Evolutionary conservation across 345 rosid genomes (phyloP), one percentile per base, ranked within the genome.

Genomic region (Gossypium mustelinum): DNA sequence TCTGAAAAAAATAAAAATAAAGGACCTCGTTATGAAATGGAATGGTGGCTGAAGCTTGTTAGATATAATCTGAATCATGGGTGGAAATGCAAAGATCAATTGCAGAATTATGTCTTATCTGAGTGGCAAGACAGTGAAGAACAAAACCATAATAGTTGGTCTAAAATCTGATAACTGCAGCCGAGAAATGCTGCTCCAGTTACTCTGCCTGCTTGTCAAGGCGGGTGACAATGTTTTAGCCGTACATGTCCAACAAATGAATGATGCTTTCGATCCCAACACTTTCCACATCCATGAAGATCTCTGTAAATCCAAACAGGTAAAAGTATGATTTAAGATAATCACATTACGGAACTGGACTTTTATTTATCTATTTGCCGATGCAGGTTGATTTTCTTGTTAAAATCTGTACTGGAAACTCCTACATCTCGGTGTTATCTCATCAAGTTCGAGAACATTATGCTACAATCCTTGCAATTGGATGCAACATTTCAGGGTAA

Each of bases 261-360:
- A 74, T 47, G 85, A 75, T 74, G 25, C 22, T 75, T 76, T 85
- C 25, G 82, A 85, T 74, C 81, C 81, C 10, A 82, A 82, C 63
- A 78, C 79, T 55, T 85, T 82, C 55, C 79, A 81, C 63, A 78
- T 75, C 57, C 87, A 76, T 67, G 87, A 81, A 77, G 87, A 86
- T 78, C 72, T 79, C 50, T 79, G 84, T 78, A 72, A 72, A 75
- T 67, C 77, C 70, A 77, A 73, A 75, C 76, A 75, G 80, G 83
- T 80, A 71, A 1, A 10, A 18, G 17, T 1, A 10, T 25, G 48
- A 8, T 41, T 47, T 4, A 62, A 18, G 9, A 16, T 18, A 25
- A 44, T 11, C 8, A n/a, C 9, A 41, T n/a, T 64, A n/a, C 2
- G n/a, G 22, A 11, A 5, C 13, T 12, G 20, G 34, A 11, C 39